Evolutionary conservation across 208 protist species (phyloP), one percentile per base, ranked within the genome.

Genomic region (Leishmania major): DNA sequence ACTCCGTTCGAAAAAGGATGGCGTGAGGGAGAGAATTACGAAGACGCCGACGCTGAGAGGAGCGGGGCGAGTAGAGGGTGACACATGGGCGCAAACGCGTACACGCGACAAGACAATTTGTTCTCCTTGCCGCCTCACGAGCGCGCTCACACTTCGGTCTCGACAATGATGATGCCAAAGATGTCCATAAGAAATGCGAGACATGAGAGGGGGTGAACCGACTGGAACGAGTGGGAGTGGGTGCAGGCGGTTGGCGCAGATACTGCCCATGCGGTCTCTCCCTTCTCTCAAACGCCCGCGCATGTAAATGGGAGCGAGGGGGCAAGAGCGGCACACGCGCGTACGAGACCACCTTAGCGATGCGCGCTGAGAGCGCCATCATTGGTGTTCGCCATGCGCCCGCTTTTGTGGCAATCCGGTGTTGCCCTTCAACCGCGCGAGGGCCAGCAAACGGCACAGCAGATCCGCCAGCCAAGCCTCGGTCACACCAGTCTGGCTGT

Each of bases 391-490:
- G 8, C 17, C 37, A 28, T 0, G 2, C 55, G 37, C 31, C 22
- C 31, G n/a, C 11, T 37, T 40, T 51, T 25, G 55, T 6, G 35
- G 62, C 74, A 86, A 62, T 10, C 84, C 84, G 13, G 76, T 87
- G 75, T 87, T 87, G 67, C 81, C 80, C 59, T 80, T 43, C n/a
- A 94, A n/a, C 28, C 37, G 74, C 31, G 86, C 86, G 31, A 96
- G 62, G 8, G 60, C 74, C 37, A 88, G 47, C 49, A 90, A 83
- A 17, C 88, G 87, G n/a, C 49, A 28, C 69, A 96, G 49, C 45
- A 94, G 85, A 8, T 89, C 87, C 25, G 53, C 75, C 31, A 97
- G 55, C 88, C 88, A 93, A 79, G 45, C 77, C 77, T 80, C 75
- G 7, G 90, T 97, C 37, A 97, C 77, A 40, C 90, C 85, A 2